Evolutionary conservation across 768 basidiomycete species (phyloP).

Genomic region (Amyloporia xantha): DNA sequence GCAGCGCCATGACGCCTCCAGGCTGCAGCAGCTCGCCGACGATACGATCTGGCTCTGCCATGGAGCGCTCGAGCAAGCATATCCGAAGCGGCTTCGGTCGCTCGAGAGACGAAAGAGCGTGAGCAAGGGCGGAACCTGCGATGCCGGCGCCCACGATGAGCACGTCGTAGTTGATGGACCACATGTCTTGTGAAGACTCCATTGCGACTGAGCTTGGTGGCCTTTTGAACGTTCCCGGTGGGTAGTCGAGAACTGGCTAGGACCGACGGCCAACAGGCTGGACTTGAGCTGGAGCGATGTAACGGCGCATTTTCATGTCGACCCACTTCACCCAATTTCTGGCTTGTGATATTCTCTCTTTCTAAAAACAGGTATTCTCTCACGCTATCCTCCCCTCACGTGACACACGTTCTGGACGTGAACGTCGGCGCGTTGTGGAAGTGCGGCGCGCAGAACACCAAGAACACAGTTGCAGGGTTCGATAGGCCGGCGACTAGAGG

Average conservation of each 20-base stretch:
- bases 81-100: slow-evolving; percentile 56
- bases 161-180: slow-evolving; percentile 51
- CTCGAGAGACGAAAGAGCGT: slow-evolving; percentile 61
- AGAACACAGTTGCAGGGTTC: no score
- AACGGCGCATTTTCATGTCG: slow-evolving; percentile 1
- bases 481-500: no score
- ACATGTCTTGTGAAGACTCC: slow-evolving; percentile 12
- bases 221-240: neutral
- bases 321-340: neutral
- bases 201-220: neutral
- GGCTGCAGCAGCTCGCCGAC: slow-evolving; percentile 97
- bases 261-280: neutral
- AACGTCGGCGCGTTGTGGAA: no score
- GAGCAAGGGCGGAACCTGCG: slow-evolving; percentile 82
- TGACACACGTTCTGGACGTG: no score
- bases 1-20: slow-evolving; percentile 73
- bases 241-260: slow-evolving; percentile 3
- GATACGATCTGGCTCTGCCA: slow-evolving; percentile 91
- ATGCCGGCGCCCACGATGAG: slow-evolving; percentile 91
- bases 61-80: slow-evolving; percentile 83
- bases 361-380: neutral
- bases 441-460: no score
- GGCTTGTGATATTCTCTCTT: slow-evolving; percentile 1
- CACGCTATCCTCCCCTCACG: no score
- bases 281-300: neutral